Conservation (phyloP, 306 rosid species). For the Amphicarpaea edgeworthii region DNA sequence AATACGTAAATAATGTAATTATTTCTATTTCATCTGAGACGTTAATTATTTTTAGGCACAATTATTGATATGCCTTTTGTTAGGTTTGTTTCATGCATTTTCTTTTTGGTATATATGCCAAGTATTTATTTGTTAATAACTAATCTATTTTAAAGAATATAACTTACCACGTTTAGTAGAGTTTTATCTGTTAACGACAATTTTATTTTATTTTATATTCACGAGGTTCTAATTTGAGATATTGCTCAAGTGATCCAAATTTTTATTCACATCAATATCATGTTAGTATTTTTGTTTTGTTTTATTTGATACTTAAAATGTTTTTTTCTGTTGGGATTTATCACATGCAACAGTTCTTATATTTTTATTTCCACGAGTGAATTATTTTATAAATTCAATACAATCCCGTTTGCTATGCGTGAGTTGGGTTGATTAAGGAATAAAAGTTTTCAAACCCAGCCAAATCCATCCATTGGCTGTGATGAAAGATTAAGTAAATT, state of each 20-base stretch:
- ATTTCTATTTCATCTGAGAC: neutral
- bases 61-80: neutral
- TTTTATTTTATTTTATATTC: no score
- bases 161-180: no score
- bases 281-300: neutral
- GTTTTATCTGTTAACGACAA: no score
- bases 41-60: neutral
- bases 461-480: neutral
- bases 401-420: neutral
- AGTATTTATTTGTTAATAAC: no score
- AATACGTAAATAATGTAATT: neutral
- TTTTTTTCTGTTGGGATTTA: neutral
- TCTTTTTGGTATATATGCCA: neutral
- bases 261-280: neutral
- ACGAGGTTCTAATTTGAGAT: no score
- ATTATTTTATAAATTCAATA: neutral
- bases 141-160: no score
- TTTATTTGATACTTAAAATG: neutral
- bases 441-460: neutral
- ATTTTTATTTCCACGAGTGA: neutral
- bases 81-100: neutral
- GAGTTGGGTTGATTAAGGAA: neutral
- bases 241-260: neutral
- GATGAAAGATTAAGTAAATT: neutral
- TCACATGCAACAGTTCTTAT: neutral